These are phyloP conservation scores for Daucus carota DNA, from an alignment of 129 eudicot genomes.

Conservation along the genomic window DH1_v3.0 NC_030382.2:44188501-44189000, in stretches of 20 bases:
- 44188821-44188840: background rate
- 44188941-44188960: too few species aligned
- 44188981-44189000: too few species aligned
- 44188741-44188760: background rate
- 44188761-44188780: background rate
- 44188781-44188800: background rate
- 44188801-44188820: slow-evolving; percentile 4
- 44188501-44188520: background rate
- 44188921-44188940: background rate
- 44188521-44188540: background rate
- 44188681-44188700: background rate
- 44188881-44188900: slow-evolving; percentile 9
- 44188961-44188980: too few species aligned
- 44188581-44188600: background rate
- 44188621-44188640: background rate
- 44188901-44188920: background rate
- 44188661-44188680: slow-evolving; percentile 1
- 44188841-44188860: background rate
- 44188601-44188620: background rate
- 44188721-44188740: slow-evolving; percentile 3
- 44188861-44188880: slow-evolving; percentile 9
- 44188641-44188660: background rate
- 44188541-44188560: background rate
- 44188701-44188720: slow-evolving; percentile 3
- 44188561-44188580: background rate